A percentile compares a stretch with the other conserved stretches of the same genome.
These are phyloP conservation scores for Zychaea mexicana DNA, from an alignment of 371 early-diverging fungal species.

Conservation along the genomic window DNA sequence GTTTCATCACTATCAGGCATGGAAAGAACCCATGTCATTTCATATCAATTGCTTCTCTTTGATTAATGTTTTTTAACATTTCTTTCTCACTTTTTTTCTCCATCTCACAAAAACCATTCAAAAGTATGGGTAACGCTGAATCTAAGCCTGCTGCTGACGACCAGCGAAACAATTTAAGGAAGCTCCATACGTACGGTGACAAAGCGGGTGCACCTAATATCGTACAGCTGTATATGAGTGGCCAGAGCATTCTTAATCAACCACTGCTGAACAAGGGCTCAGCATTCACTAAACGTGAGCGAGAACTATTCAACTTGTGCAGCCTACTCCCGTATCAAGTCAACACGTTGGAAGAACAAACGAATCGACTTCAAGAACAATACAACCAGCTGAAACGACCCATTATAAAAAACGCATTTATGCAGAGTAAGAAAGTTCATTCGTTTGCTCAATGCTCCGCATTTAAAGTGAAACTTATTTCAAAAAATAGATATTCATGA, in stretches of 20 bases:
- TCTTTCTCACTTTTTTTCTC: constrained; percentile 2
- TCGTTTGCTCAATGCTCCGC: too few relatives aligned
- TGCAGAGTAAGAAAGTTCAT: constrained; percentile 12
- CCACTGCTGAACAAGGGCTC: constrained; percentile 26
- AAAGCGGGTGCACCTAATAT: constrained; percentile 7
- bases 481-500: constrained; percentile 20
- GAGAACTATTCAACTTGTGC: constrained; percentile 25
- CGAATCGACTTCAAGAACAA: constrained; percentile 8
- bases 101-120: too few relatives aligned
- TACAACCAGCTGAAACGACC: constrained; percentile 16
- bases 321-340: constrained; percentile 22
- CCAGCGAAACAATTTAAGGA: neutral
- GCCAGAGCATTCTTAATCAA: constrained; percentile 8
- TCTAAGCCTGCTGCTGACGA: neutral
- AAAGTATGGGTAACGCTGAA: neutral
- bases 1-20: too few relatives aligned
- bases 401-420: constrained; percentile 12
- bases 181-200: constrained; percentile 18
- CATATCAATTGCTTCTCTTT: too few relatives aligned
- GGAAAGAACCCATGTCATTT: too few relatives aligned
- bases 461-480: neutral
- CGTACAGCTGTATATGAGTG: constrained; percentile 3
- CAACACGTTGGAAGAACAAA: constrained; percentile 25
- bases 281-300: constrained; percentile 28
- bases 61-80: neutral